Base-by-base conservation (phyloP, 2,329 filamentous ascomycete species). In the Magnaporthiopsis poae region DNA sequence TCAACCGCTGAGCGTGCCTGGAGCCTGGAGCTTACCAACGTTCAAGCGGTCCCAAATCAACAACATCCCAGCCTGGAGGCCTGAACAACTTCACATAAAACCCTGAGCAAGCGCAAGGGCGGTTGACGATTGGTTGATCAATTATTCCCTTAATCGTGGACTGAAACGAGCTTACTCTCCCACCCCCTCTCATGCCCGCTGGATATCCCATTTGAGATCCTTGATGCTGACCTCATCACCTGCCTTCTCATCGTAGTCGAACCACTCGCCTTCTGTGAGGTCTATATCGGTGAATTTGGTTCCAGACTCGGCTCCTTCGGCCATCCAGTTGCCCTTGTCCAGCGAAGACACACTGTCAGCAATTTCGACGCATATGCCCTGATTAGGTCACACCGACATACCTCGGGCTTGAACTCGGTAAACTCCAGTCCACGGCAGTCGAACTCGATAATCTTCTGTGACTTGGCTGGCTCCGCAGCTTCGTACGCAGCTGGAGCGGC, bases 391-490 rank as follows among this genome's bases (percentile, higher is more conserved):
- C 8, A 31, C n/a, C 15, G 65, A 69, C 73, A 74, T 80, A 95
- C 92, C 80, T 98, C 95, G 52, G 95, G 84, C 73, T 90, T 91
- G 77, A 98, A 99, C 64, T 95, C 90, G 0, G 85, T 86, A 72
- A 99, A 97, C 72, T 99, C 95, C 2, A 98, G 81, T 2, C 95
- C 95, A 69, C 95, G 88, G 76, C 94, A 98, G 79, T 99, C 95
- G 71, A 99, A 90, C 72, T 94, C 90, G 67, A 99, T 83, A 67
- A 99, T 86, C 71, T 91, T 92, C 74, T 90, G 87, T 35, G 82
- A 78, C 76, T 90, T 95, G 27, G 91, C 82, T 12, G 90, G 90
- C 68, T 91, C 90, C 15, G 80, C 78, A 67, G 88, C 87, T 69
- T 86, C 81, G 72, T 97, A 98, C 0, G 88, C 74, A 46, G 83